Evolutionary conservation across 1,284 basidiomycete species (phyloP), one percentile per base, ranked within the genome.

Genomic region (Agroathelia rolfsii): DNA sequence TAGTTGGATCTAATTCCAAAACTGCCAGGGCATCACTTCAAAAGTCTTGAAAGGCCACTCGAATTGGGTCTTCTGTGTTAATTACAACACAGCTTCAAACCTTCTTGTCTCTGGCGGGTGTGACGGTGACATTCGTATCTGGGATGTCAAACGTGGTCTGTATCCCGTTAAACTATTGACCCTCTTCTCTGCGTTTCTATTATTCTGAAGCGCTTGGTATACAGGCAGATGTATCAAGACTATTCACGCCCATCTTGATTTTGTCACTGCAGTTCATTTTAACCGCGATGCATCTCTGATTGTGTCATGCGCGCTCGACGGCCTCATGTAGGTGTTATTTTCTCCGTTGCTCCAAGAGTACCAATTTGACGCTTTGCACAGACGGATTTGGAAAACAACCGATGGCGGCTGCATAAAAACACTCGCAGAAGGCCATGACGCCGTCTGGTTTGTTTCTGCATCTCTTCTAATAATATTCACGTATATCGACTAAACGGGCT

Each of bases 391-490:
- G 95, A 89, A 94, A 48, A 83, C 85, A 0, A 72, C 75, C 15
- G 83, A 85, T 5, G 94, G 92, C 0, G 89, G 95, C 50, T 98
- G 95, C 56, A 69, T 98, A 10, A 96, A 96, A 57, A 98, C 95
- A 0, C 68, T 98, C 7, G 86, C 90, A 6, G 92, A 96, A 56
- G 85, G 83, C 11, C 80, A 87, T 37, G 78, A 92, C 41, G 80
- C 86, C 1, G 77, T 94, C 19, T 85, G 93, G 78, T 89, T 52
- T 25, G 68, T 59, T 5, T 19, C n/a, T 3, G 14, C 19, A 3
- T 28, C 19, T 11, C 25, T 18, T 16, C n/a, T 13, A 25, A 28
- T 13, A 35, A 34, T 20, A 33, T 39, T 11, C 42, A 37, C 22
- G 34, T 30, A 23, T 30, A 15, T 16, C 19, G n/a, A 16, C 23